Conservation (phyloP, 106 monocot species). For the Alisma plantagoaquatica region DNA sequence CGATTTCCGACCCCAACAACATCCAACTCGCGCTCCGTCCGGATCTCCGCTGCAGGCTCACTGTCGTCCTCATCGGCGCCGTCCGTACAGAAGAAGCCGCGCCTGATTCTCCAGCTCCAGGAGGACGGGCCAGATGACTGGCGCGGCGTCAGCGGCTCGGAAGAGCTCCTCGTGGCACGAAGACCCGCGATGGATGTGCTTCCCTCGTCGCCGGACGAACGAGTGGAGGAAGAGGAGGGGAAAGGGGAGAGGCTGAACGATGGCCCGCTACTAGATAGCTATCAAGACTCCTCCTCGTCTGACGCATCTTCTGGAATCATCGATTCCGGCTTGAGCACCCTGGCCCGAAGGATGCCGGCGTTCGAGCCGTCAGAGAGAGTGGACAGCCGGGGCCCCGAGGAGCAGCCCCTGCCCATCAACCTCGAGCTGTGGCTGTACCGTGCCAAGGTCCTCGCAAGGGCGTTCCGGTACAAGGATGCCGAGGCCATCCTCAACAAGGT, state of each 20-base stretch:
- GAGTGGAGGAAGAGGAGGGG: conserved; percentile 12
- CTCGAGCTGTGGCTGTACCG: conserved; percentile 77
- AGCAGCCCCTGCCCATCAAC: conserved; percentile 68
- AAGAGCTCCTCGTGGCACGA: conserved; percentile 30
- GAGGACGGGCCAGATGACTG: conserved; percentile 3
- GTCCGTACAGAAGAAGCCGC: not conserved
- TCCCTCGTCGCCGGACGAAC: not conserved
- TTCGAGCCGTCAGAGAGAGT: conserved; percentile 70
- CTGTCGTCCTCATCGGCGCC: not conserved
- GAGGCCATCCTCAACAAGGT: conserved; percentile 75
- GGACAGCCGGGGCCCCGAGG: conserved; percentile 16
- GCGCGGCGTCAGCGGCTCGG: too few relatives aligned
- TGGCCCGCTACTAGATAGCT: not conserved
- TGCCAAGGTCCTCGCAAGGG: conserved; percentile 71
- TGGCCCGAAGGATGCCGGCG: conserved; percentile 86
- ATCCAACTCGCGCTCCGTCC: conserved; percentile 8
- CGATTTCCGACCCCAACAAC: conserved; percentile 3
- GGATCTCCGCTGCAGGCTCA: conserved; percentile 7
- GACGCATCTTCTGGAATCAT: conserved; percentile 25
- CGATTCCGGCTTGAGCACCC: conserved; percentile 36
- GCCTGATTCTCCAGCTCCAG: conserved; percentile 11
- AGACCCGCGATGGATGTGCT: conserved; percentile 45
- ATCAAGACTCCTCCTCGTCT: conserved; percentile 6
- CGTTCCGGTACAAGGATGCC: conserved; percentile 69
- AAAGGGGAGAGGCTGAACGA: conserved; percentile 1